Evolutionary conservation across 2,329 filamentous ascomycete genomes (phyloP), one percentile per base, ranked within the genome.

Genomic region (Macrophomina pseudophaseolina): DNA sequence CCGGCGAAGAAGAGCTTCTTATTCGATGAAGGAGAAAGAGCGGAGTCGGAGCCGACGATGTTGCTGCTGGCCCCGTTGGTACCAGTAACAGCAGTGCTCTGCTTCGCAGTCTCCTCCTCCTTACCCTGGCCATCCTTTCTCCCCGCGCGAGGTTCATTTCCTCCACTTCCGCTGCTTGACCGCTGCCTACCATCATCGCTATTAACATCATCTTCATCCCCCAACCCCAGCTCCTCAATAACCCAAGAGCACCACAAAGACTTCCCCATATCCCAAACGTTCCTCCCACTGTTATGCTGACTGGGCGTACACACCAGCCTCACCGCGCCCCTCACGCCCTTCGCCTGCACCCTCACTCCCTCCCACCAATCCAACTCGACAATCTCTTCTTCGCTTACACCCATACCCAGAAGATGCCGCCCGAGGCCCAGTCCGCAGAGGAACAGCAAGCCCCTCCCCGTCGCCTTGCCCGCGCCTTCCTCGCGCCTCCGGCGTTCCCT

Each of bases 331-430:
- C 80, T 78, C 1, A 78, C 66, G 0, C 72, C 73, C 12, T 74
- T 67, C 5, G 78, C 72, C 8, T 71, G 69, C 0, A 84, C 49
- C 6, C 74, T 72, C 30, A 79, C 71, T n/a, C 75, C 74, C 49
- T 84, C 78, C 82, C 82, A 85, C 83, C 83, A 85, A 69, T 85
- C 83, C 48, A 81, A 68, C 65, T 85, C 82, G 1, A 76, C 80
- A 38, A 84, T 76, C 59, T 82, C 77, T 8, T 78, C 74, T 2
- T 71, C 70, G 2, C 76, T 77, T 9, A 73, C 70, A 0, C 78
- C 78, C 23, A 82, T 70, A 23, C 79, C 75, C 12, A 75, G 70
- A 33, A 80, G 64, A 66, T 79, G 80, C 7, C 68, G 38, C 62
- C 79, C 80, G 12, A 79, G 75, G 33, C 80, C 78, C 35, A 84